A percentile compares a stretch with the other conserved stretches of the same genome.
phyloP scores from a whole-genome alignment of 2,329 filamentous ascomycete species.

The Colletotrichum sublineola region DNA sequence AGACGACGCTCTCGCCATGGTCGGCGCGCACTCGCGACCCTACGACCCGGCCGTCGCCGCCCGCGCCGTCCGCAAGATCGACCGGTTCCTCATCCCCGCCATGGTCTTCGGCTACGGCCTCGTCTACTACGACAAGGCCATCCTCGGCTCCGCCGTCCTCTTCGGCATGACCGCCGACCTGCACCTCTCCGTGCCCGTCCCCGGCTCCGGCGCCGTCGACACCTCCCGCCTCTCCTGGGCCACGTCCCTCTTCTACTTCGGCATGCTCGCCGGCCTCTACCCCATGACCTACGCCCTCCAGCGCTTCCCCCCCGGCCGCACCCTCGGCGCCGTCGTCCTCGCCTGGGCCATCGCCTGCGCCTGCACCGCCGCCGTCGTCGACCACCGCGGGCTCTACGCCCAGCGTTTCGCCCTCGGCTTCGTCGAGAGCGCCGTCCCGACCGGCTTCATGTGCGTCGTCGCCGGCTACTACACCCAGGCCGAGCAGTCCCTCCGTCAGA shows the following conservation, averaged over 20 bases:
- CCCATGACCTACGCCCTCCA: conserved; percentile 80
- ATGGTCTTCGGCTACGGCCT: conserved; percentile 70
- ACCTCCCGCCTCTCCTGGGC: conserved; percentile 81
- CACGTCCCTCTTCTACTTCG: conserved; percentile 84
- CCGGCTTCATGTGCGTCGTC: conserved; percentile 75
- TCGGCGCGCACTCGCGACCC: conserved; percentile 66
- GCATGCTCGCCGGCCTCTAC: conserved; percentile 80
- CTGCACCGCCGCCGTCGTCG: conserved; percentile 75
- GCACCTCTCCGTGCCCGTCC: conserved; percentile 65
- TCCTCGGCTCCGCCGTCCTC: conserved; percentile 78
- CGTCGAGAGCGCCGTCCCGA: conserved; percentile 74
- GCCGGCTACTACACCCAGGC: conserved; percentile 73
- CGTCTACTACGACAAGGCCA: conserved; percentile 70
- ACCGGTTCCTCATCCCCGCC: conserved; percentile 74
- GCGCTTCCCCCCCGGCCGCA: conserved; percentile 73
- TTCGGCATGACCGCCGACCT: conserved; percentile 84
- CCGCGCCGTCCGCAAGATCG: conserved; percentile 75
- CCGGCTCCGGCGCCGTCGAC: conserved; percentile 61
- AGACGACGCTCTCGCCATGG: conserved; percentile 70
- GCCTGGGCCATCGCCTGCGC: conserved; percentile 78
- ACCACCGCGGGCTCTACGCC: conserved; percentile 72
- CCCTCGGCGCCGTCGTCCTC: conserved; percentile 73
- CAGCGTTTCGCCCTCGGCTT: conserved; percentile 76
- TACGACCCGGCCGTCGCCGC: conserved; percentile 68
- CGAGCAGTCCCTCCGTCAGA: conserved; percentile 75